These are phyloP conservation scores for Suillus occidentalis DNA, from an alignment of 768 basidiomycete species.

Conservation along the genomic window DNA sequence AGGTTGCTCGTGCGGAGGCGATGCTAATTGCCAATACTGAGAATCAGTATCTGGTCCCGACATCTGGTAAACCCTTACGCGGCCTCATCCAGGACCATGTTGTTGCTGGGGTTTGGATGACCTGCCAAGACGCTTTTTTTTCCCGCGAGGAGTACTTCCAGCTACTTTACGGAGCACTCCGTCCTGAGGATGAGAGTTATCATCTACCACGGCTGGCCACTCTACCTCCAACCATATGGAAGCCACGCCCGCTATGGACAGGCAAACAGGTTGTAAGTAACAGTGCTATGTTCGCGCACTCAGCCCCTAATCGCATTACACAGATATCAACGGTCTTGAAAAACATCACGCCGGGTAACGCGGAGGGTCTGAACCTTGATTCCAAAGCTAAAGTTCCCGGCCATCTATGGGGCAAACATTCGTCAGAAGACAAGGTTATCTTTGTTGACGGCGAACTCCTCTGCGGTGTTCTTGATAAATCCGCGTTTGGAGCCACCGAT, in stretches of 20 bases:
- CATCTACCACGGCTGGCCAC: slow-evolving; percentile 65
- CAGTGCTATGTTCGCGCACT: background rate
- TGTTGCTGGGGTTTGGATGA: slow-evolving; percentile 99
- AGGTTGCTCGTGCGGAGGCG: slow-evolving; percentile 93
- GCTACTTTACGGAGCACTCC: slow-evolving; percentile 88
- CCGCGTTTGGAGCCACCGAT: slow-evolving; percentile 93
- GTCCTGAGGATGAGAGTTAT: slow-evolving; percentile 78
- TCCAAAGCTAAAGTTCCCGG: slow-evolving; percentile 90
- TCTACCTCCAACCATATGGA: slow-evolving; percentile 90
- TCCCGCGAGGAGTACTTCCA: slow-evolving; percentile 95
- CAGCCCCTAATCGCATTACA: slow-evolving; percentile 6
- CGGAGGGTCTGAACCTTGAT: slow-evolving; percentile 80
- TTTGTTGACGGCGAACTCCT: slow-evolving; percentile 93
- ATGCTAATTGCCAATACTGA: slow-evolving; percentile 95
- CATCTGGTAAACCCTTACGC: slow-evolving; percentile 95
- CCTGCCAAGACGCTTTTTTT: slow-evolving; percentile 92
- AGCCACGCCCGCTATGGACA: slow-evolving; percentile 90
- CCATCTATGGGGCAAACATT: slow-evolving; percentile 78
- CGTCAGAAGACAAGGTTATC: slow-evolving; percentile 80
- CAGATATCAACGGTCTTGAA: slow-evolving; percentile 93
- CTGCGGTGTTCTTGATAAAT: slow-evolving; percentile 94
- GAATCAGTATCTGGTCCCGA: slow-evolving; percentile 98
- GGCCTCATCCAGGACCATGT: slow-evolving; percentile 99
- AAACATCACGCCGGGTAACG: slow-evolving; percentile 83
- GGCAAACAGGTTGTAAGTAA: slow-evolving; percentile 90